Percentiles rank a stretch among this genome's conserved stretches.
These are phyloP conservation scores for Polysphondylium violaceum DNA, from an alignment of 78 protist species.

Conservation along the genomic window DNA sequence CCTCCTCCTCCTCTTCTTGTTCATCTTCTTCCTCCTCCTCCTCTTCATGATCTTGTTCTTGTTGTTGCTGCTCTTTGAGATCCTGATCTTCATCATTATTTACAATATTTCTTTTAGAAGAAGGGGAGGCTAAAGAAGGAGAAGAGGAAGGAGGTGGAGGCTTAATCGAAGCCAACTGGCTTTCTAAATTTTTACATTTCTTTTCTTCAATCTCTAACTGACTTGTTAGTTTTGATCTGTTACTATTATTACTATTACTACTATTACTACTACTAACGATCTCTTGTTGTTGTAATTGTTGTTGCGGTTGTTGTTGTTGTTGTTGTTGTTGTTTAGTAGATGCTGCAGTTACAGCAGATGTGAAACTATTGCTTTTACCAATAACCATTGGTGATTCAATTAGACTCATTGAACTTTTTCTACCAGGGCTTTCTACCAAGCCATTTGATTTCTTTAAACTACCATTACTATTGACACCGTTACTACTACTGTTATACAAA, in stretches of 20 bases:
- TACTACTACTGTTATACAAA: too few species aligned
- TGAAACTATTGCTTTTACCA: too few species aligned
- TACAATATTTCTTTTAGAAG: not conserved
- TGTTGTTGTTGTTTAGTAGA: not conserved
- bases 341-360: not conserved
- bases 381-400: too few species aligned
- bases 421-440: too few species aligned
- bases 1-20: not conserved
- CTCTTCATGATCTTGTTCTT: not conserved
- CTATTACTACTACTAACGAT: not conserved
- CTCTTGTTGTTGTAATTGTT: not conserved
- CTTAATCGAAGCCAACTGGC: not conserved
- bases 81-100: not conserved
- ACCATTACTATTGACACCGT: too few species aligned
- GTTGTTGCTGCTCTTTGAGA: not conserved
- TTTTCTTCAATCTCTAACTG: not conserved
- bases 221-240: not conserved
- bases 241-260: not conserved
- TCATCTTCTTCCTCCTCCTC: slow-evolving; percentile 2
- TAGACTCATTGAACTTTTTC: too few species aligned
- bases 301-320: not conserved
- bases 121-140: not conserved
- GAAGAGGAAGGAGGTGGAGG: not conserved
- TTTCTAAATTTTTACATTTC: too few species aligned
- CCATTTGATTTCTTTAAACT: too few species aligned